A percentile compares a stretch with the other conserved stretches of the same genome.
Conservation (phyloP, 371 early-diverging fungal genomes). For the Mucor piriformis region DNA sequence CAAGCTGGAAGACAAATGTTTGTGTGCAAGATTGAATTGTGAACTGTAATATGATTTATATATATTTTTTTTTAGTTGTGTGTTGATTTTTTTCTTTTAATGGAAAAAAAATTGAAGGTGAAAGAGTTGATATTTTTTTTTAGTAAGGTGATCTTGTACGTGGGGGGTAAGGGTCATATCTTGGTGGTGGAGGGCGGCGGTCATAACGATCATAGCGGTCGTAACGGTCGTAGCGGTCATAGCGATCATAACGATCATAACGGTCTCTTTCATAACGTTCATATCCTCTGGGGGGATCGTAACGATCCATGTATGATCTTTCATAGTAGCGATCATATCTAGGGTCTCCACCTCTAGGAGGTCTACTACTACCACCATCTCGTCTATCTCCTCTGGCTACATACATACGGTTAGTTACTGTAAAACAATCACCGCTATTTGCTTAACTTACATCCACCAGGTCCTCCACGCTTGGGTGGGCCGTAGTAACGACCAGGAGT, state of each 20-base stretch:
- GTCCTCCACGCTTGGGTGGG: slow-evolving; percentile 67
- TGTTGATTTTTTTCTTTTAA: neutral
- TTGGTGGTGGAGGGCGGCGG: slow-evolving; percentile 55
- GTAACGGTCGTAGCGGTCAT: slow-evolving; percentile 52
- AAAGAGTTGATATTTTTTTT: neutral
- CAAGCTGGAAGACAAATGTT: neutral
- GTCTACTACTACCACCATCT: slow-evolving; percentile 24
- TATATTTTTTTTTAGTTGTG: neutral
- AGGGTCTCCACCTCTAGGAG: slow-evolving; percentile 43
- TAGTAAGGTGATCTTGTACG: slow-evolving; percentile 59
- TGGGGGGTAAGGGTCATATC: slow-evolving; percentile 61
- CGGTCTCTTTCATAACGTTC: slow-evolving; percentile 58
- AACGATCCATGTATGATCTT: slow-evolving; percentile 57
- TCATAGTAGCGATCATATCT: slow-evolving; percentile 57
- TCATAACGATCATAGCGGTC: slow-evolving; percentile 63
- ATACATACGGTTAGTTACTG: too few species aligned
- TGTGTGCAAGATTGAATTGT: neutral
- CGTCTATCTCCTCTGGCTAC: slow-evolving; percentile 36
- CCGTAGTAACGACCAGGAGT: slow-evolving; percentile 90
- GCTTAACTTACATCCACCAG: slow-evolving; percentile 35
- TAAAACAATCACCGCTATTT: too few species aligned
- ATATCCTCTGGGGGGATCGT: slow-evolving; percentile 52
- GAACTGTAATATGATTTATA: neutral
- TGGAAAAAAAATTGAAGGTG: neutral
- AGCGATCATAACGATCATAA: slow-evolving; percentile 60